Evolutionary conservation across 2,329 filamentous ascomycete species (phyloP).

Genomic region (Dothideomycetidae sp.): DNA sequence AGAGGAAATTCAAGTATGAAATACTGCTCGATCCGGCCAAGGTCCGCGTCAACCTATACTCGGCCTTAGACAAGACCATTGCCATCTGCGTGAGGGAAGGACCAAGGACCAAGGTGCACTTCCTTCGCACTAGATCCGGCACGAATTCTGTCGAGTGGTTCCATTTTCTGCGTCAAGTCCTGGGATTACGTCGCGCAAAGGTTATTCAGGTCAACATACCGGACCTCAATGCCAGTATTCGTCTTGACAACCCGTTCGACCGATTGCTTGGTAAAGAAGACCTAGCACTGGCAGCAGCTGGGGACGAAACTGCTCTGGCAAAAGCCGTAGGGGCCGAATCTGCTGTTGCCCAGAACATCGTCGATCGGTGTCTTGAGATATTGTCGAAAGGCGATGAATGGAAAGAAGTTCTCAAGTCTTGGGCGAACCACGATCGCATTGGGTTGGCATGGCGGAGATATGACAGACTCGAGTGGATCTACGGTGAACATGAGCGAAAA

Average conservation of each 20-base stretch:
- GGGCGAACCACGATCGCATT: slow-evolving; percentile 44
- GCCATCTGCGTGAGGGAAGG: slow-evolving; percentile 45
- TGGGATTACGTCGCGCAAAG: slow-evolving; percentile 44
- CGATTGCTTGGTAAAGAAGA: slow-evolving; percentile 33
- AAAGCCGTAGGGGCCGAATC: slow-evolving; percentile 37
- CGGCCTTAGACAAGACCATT: slow-evolving; percentile 51
- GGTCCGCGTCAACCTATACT: slow-evolving; percentile 48
- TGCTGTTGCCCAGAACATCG: slow-evolving; percentile 41
- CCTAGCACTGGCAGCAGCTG: slow-evolving; percentile 28
- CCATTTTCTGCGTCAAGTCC: slow-evolving; percentile 45
- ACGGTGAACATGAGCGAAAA: slow-evolving; percentile 49
- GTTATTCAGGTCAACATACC: slow-evolving; percentile 48
- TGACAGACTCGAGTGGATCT: slow-evolving; percentile 53
- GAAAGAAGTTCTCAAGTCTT: slow-evolving; percentile 43
- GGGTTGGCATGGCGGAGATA: slow-evolving; percentile 57
- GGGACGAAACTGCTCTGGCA: slow-evolving; percentile 32
- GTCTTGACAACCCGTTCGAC: slow-evolving; percentile 46
- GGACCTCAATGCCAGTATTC: slow-evolving; percentile 45
- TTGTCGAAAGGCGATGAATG: slow-evolving; percentile 43
- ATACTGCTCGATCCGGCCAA: slow-evolving; percentile 40
- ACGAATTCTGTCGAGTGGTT: slow-evolving; percentile 55
- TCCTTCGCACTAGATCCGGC: slow-evolving; percentile 46
- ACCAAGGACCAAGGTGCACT: slow-evolving; percentile 43
- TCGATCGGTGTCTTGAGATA: slow-evolving; percentile 45
- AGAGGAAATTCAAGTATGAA: slow-evolving; percentile 42